Conservation (phyloP, 257 asterid genomes). For the Ocimum tenuiflorum region DNA sequence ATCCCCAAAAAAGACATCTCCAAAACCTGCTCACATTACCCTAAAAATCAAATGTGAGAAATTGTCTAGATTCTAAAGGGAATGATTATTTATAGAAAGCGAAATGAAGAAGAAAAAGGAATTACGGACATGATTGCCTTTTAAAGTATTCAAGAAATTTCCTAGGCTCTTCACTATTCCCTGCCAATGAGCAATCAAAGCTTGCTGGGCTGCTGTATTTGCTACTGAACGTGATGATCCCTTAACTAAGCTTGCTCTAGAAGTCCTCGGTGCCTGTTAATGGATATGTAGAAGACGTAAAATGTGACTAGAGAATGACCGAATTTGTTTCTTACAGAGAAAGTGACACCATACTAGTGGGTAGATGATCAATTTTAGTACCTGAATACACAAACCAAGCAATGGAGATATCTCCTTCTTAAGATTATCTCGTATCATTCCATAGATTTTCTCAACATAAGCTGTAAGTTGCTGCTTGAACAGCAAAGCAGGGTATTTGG, state of each 20-base stretch:
- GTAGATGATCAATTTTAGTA: constrained; percentile 18
- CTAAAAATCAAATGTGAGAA: not conserved
- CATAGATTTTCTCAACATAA: constrained; percentile 93
- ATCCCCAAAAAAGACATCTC: not conserved
- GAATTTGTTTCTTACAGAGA: not conserved
- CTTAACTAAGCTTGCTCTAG: constrained; percentile 97
- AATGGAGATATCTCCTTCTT: constrained; percentile 98
- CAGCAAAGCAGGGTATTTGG: constrained; percentile 97
- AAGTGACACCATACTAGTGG: constrained; percentile 12
- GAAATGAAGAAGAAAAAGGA: constrained; percentile 2
- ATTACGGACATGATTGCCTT: constrained; percentile 73
- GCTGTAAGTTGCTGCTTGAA: constrained; percentile 99
- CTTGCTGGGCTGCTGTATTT: constrained; percentile 86
- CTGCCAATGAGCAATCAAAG: constrained; percentile 65
- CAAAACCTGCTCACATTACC: constrained; percentile 9
- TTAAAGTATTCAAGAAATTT: constrained; percentile 52
- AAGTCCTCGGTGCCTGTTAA: constrained; percentile 87
- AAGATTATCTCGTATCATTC: constrained; percentile 93
- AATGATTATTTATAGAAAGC: constrained; percentile 4
- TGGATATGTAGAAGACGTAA: constrained; percentile 10
- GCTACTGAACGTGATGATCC: constrained; percentile 90
- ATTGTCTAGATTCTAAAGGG: constrained; percentile 6
- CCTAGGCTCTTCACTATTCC: no score
- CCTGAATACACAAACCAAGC: constrained; percentile 99
- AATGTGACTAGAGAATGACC: not conserved